Evolutionary conservation across 345 rosid species (phyloP).

Genomic region (Eucalyptus cloeziana): DNA sequence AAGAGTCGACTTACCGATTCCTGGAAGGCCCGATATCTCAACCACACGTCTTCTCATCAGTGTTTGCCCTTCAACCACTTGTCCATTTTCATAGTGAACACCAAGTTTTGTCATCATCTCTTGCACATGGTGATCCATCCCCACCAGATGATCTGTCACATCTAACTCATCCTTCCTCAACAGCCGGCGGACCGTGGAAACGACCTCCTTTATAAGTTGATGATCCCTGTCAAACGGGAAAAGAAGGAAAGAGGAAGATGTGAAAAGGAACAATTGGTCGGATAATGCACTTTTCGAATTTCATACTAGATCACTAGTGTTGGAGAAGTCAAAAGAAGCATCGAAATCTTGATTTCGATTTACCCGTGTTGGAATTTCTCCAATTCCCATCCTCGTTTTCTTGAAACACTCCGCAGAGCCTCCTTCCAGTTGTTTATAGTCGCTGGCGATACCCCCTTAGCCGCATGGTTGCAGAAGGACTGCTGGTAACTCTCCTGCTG

Average conservation of each 20-base stretch:
- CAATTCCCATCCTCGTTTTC: neutral
- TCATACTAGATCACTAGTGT: neutral
- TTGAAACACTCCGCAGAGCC: neutral
- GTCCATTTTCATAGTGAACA: neutral
- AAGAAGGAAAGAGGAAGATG: neutral
- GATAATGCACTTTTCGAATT: neutral
- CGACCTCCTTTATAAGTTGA: neutral
- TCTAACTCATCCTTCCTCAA: neutral
- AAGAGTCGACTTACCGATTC: neutral
- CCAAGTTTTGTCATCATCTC: neutral
- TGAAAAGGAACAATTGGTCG: neutral
- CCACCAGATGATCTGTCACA: neutral
- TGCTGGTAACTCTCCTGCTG: no score
- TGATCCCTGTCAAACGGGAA: neutral
- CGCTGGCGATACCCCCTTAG: neutral
- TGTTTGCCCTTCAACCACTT: neutral
- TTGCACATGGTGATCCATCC: neutral
- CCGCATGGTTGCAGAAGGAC: neutral
- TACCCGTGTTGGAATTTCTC: neutral
- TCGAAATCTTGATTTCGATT: neutral
- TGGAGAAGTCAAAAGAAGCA: neutral
- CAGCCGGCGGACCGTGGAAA: neutral
- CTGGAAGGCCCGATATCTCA: neutral
- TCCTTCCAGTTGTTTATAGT: neutral
- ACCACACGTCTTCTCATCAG: neutral